Conservation (phyloP, 441 rosid species). For the Erodium chrysanthum region DNA sequence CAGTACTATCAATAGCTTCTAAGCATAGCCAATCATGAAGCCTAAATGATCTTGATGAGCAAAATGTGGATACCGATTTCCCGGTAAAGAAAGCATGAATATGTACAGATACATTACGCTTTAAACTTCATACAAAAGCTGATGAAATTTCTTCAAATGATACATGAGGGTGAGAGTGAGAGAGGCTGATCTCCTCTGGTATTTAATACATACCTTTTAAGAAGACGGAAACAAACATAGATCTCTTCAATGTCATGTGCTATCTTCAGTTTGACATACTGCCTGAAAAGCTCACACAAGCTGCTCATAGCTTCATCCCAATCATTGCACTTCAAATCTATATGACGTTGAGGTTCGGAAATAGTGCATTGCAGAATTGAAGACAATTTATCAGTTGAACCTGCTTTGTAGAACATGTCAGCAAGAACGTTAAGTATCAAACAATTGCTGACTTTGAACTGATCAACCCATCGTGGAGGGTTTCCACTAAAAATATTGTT, state of each 20-base stretch:
- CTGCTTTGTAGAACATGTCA: conserved; percentile 41
- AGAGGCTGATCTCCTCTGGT: too few relatives aligned
- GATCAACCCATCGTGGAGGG: conserved; percentile 74
- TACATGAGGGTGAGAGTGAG: background rate
- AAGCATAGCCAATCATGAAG: background rate
- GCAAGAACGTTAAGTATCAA: conserved; percentile 39
- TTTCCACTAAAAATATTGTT: conserved; percentile 54
- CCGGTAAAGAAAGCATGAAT: background rate
- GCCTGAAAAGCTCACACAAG: conserved; percentile 54
- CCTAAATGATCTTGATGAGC: background rate
- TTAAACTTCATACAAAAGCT: background rate
- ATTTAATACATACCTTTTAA: conserved; percentile 45
- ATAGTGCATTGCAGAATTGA: conserved; percentile 39
- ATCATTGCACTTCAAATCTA: conserved; percentile 31
- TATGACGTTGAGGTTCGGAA: conserved; percentile 27
- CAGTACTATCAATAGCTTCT: background rate
- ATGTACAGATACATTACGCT: background rate
- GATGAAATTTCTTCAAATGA: background rate
- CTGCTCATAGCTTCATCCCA: conserved; percentile 39
- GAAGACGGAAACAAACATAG: conserved; percentile 59
- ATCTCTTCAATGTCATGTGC: conserved; percentile 72
- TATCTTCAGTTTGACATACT: conserved; percentile 58
- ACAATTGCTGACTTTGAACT: conserved; percentile 47
- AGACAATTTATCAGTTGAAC: conserved; percentile 44
- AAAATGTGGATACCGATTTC: background rate